These are phyloP conservation scores for Paxillus rubicundulus DNA, from an alignment of 768 basidiomycete species.

Conservation along the genomic window DNA sequence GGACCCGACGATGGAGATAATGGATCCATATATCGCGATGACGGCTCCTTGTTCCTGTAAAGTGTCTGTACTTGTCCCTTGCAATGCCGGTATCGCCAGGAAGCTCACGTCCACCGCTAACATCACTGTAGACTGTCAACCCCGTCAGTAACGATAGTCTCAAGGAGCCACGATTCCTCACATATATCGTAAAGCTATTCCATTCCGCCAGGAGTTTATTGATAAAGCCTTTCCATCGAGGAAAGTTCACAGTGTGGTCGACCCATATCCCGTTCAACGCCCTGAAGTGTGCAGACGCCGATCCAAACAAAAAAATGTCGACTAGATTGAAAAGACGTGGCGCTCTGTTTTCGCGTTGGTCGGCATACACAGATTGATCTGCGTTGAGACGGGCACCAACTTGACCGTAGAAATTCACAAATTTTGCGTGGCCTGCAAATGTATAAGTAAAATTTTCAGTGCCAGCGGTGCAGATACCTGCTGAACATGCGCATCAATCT, in stretches of 20 bases:
- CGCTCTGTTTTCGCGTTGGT: neutral
- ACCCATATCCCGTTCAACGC: constrained; percentile 24
- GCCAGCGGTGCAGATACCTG: neutral
- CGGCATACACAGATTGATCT: constrained; percentile 23
- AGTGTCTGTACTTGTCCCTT: too few relatives aligned
- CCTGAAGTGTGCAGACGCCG: constrained; percentile 44
- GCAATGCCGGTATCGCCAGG: constrained; percentile 29
- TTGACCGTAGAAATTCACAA: constrained; percentile 38
- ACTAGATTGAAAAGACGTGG: constrained; percentile 13
- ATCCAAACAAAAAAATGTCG: constrained; percentile 43
- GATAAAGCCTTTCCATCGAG: constrained; percentile 22
- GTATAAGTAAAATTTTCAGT: neutral
- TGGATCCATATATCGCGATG: constrained; percentile 6
- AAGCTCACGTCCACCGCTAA: constrained; percentile 34
- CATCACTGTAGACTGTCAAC: constrained; percentile 32
- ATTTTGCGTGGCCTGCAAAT: constrained; percentile 22
- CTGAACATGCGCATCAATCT: constrained; percentile 9
- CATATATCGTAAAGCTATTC: constrained; percentile 9
- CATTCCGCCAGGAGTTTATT: constrained; percentile 13
- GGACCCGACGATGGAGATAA: constrained; percentile 7
- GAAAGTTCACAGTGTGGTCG: neutral
- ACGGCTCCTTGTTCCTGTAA: neutral
- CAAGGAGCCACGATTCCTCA: neutral
- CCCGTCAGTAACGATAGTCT: neutral
- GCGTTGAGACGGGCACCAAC: constrained; percentile 34